Evolutionary conservation across 2,329 filamentous ascomycete species (phyloP).

Genomic region (Apiospora saccharicola): DNA sequence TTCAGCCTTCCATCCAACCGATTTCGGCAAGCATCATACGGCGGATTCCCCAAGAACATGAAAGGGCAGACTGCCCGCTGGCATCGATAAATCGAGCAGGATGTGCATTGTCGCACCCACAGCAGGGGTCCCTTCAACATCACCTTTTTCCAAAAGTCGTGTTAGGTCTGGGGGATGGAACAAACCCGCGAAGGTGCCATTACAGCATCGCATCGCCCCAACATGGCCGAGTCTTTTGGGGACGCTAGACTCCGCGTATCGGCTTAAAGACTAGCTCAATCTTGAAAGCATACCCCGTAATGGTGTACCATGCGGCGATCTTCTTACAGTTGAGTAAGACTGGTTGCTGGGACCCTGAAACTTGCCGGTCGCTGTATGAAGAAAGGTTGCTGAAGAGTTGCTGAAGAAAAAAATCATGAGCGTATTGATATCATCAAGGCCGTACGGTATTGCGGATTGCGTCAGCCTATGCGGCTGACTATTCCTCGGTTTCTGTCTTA

Average conservation of each 20-base stretch:
- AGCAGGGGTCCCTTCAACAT: background rate
- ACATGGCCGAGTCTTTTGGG: background rate
- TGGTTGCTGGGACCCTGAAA: background rate
- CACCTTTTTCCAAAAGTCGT: background rate
- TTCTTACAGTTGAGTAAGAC: background rate
- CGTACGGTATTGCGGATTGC: background rate
- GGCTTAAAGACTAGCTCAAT: background rate
- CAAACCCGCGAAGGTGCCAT: background rate
- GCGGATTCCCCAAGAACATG: too few species aligned
- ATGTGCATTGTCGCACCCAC: background rate
- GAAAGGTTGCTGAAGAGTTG: background rate
- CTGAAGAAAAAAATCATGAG: background rate
- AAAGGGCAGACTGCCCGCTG: background rate
- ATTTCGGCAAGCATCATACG: background rate
- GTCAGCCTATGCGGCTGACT: background rate
- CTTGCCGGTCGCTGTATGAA: background rate
- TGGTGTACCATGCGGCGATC: background rate
- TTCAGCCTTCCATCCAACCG: background rate
- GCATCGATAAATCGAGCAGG: background rate
- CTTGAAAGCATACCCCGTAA: background rate
- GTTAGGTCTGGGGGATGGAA: background rate
- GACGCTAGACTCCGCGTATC: background rate
- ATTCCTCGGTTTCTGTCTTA: conserved; percentile 31
- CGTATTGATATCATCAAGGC: background rate
- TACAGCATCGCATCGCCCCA: background rate